These are phyloP conservation scores for Melampsora abietis-canadensis DNA, from an alignment of 1,284 basidiomycete genomes.

Conservation along the genomic window DNA sequence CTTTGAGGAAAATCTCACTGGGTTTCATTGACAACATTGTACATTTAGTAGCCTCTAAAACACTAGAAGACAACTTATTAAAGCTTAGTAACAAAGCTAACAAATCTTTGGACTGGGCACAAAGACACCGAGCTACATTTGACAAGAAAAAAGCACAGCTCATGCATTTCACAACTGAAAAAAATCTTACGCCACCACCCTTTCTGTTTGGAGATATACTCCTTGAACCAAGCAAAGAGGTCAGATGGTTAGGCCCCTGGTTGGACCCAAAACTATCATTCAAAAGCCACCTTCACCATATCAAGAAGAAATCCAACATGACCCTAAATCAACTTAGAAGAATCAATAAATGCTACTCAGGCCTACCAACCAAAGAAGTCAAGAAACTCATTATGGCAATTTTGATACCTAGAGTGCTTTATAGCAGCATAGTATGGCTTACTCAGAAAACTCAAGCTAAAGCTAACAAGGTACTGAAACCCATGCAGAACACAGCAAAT, in stretches of 20 bases:
- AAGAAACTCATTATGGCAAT: background rate
- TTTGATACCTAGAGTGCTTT: background rate
- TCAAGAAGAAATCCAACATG: background rate
- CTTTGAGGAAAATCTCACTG: background rate
- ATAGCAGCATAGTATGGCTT: slow-evolving; percentile 21
- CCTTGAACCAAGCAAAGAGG: background rate
- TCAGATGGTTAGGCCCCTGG: slow-evolving; percentile 19
- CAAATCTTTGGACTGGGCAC: background rate
- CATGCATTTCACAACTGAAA: background rate
- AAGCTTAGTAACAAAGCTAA: background rate
- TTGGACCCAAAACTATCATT: background rate
- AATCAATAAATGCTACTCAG: background rate
- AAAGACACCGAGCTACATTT: slow-evolving; percentile 9
- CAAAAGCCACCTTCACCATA: background rate
- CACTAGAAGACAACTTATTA: background rate
- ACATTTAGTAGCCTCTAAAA: background rate
- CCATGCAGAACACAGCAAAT: too few relatives aligned
- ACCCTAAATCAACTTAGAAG: background rate
- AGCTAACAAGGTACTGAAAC: background rate
- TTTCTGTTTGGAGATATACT: background rate
- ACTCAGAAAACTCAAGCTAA: background rate
- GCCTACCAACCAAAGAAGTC: background rate
- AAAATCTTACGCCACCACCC: accelerated
- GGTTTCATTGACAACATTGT: slow-evolving; percentile 25
- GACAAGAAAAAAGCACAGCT: slow-evolving; percentile 15